Percentiles rank a stretch among this genome's conserved stretches.
Evolutionary conservation across 352 stramenopile genomes (phyloP).

Genomic region (Phytophthora tentaculata): DNA sequence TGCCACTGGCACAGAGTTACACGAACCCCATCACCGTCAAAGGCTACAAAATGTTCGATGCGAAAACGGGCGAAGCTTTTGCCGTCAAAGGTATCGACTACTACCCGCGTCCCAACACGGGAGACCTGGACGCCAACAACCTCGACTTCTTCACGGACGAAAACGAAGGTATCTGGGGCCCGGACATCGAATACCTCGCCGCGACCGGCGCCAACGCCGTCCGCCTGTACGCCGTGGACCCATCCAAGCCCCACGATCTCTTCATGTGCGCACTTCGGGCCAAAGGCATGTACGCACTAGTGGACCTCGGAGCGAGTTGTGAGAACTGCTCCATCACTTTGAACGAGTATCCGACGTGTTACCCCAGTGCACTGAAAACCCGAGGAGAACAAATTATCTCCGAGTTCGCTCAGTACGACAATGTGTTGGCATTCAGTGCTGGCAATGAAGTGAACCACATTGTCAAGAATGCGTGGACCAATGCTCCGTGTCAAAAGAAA

Average conservation of each 20-base stretch:
- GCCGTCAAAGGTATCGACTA: conserved; percentile 85
- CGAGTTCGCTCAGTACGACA: conserved; percentile 87
- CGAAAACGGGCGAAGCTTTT: conserved; percentile 73
- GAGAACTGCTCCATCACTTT: conserved; percentile 64
- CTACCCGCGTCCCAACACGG: conserved; percentile 86
- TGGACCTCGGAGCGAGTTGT: conserved; percentile 69
- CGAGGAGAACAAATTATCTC: conserved; percentile 80
- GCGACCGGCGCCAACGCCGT: conserved; percentile 77
- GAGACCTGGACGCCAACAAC: conserved; percentile 73
- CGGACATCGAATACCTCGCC: conserved; percentile 70
- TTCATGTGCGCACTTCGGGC: conserved; percentile 87
- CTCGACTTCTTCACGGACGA: conserved; percentile 88
- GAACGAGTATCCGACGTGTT: conserved; percentile 61
- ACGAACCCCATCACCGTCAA: conserved; percentile 52
- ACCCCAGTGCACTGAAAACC: conserved; percentile 63
- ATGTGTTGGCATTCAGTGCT: conserved; percentile 75
- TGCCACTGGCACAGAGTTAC: conserved; percentile 30
- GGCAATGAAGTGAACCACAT: conserved; percentile 89
- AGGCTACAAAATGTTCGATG: conserved; percentile 82
- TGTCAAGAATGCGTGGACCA: conserved; percentile 45
- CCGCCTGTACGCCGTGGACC: conserved; percentile 86
- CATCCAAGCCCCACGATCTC: conserved; percentile 79
- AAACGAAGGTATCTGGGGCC: conserved; percentile 66
- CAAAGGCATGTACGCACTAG: conserved; percentile 80
- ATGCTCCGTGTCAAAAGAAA: conserved; percentile 90